These are phyloP conservation scores for Ailanthus altissimus DNA, from an alignment of 345 rosid species.

Conservation along the genomic window DNA sequence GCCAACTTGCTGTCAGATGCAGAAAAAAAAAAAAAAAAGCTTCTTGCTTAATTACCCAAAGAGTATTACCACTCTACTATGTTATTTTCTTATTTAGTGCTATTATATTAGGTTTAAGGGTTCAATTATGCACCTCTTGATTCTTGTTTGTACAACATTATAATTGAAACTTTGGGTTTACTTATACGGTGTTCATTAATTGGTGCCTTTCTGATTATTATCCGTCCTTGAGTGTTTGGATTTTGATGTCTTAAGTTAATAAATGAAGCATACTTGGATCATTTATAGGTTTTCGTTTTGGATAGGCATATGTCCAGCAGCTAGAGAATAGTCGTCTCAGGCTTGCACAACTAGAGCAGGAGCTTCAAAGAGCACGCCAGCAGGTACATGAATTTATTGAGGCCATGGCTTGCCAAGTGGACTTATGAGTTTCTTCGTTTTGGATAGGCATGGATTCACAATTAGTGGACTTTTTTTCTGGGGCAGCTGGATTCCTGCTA, in stretches of 20 bases:
- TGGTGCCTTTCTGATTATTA: conserved; percentile 1
- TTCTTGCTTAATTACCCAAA: not conserved
- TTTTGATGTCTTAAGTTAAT: conserved; percentile 16
- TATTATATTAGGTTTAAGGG: not conserved
- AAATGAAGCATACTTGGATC: conserved; percentile 36
- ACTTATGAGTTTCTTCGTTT: not conserved
- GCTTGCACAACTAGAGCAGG: conserved; percentile 79
- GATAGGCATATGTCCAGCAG: conserved; percentile 92
- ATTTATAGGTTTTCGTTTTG: conserved; percentile 55
- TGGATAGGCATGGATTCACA: not conserved
- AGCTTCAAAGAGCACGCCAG: conserved; percentile 75
- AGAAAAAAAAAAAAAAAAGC: not conserved
- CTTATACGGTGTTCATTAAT: not conserved
- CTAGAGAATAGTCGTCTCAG: conserved; percentile 70
- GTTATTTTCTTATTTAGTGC: not conserved
- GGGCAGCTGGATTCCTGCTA: conserved; percentile 1
- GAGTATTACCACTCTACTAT: not conserved
- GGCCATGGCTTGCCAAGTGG: not conserved
- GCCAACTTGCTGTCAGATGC: not conserved
- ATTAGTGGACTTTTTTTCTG: not conserved
- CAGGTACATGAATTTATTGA: conserved; percentile 46
- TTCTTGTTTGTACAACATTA: not conserved
- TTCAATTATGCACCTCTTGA: not conserved
- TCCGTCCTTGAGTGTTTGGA: not conserved
- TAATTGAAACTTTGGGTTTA: not conserved